Conservation (phyloP, 176 grass and related monocot genomes). For the Hordeum marinum region DNA sequence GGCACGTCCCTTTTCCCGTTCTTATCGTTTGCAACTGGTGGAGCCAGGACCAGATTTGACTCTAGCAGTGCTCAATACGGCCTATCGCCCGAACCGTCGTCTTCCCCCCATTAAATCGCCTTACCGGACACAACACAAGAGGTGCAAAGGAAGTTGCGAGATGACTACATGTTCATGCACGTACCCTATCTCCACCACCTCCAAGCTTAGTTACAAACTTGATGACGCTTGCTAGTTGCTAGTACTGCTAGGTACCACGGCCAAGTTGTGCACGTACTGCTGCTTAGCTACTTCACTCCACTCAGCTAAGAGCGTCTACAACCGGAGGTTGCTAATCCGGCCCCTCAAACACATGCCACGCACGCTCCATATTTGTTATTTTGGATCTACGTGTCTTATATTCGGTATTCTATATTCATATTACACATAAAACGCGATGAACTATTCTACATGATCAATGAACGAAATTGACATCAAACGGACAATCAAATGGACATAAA, state of each 20-base stretch:
- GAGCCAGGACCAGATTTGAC: slow-evolving; percentile 31
- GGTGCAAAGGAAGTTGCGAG: not conserved
- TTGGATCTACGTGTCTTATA: too few relatives aligned
- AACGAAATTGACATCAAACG: too few relatives aligned
- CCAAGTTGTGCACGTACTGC: not conserved
- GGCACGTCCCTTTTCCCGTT: not conserved
- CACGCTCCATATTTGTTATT: too few relatives aligned
- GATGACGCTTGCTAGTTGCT: not conserved
- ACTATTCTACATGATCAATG: too few relatives aligned
- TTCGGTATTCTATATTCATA: too few relatives aligned
- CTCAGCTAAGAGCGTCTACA: too few relatives aligned
- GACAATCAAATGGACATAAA: too few relatives aligned
- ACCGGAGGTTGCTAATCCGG: too few relatives aligned
- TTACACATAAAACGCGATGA: too few relatives aligned
- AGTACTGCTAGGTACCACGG: not conserved
- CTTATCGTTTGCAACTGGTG: not conserved
- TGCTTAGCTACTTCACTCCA: not conserved
- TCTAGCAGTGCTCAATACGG: not conserved
- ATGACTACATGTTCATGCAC: not conserved
- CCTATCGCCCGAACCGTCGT: not conserved
- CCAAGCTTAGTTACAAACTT: not conserved
- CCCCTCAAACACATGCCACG: too few relatives aligned
- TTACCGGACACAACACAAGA: not conserved
- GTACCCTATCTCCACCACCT: not conserved
- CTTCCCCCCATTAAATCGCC: not conserved